Base-by-base conservation (phyloP, 2,329 filamentous ascomycete genomes). In the Ophiosphaerella narmari region DNA sequence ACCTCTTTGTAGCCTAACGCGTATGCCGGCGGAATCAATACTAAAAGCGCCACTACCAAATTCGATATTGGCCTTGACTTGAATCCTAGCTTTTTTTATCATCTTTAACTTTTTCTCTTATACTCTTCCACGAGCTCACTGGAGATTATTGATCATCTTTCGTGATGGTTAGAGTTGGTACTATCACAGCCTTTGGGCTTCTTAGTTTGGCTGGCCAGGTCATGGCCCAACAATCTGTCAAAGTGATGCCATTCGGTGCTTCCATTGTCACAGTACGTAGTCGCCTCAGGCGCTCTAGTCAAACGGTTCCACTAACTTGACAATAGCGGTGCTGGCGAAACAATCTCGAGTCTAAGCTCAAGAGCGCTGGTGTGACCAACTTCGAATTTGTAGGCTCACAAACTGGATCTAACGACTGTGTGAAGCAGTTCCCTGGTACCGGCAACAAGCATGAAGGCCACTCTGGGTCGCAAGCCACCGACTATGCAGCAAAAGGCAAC, bases 391-490 rank as follows among this genome's bases (percentile, higher is more conserved):
- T 74, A 34, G 71, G 71, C 33, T 54, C 72, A 4, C 65, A 73
- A 37, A 24, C 26, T 31, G 45, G 45, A 32, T 41, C 45, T 16
- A 6, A 21, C 7, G 45, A 48, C 32, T 48, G 45, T 23, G 16
- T 48, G 8, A 34, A 32, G 6, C 45, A 48, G 37, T 48, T 48
- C 24, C 45, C 45, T 24, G 45, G 45, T 37, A 37, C 45, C 11
- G 45, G 29, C 38, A 48, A 48, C 18, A 71, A 76, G 35, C 75
- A 79, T 51, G 76, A 80, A 57, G 77, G 76, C 29, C 75, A 78
- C 53, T 67, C 75, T 2, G 75, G 77, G 5, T 71, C 66, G 24
- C 67, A 71, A 1, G 76, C 74, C 13, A 73, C 71, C 11, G 69
- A 72, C 29, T 76, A 75, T 40, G 74, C 71, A 3, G 58, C 63